Conservation (phyloP, 441 rosid genomes). For the Breynia disticha region DNA sequence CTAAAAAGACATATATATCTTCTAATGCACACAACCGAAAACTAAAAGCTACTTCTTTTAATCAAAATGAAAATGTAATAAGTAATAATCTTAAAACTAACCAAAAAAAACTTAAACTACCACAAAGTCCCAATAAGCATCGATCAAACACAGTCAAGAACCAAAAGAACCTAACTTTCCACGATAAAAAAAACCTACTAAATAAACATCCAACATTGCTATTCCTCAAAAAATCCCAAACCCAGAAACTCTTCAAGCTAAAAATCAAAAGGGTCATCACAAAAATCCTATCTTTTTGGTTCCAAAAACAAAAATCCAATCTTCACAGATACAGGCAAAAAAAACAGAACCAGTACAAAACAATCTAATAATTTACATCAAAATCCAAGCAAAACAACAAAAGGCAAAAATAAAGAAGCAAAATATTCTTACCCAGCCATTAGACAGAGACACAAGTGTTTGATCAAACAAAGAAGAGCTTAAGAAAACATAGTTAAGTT, state of each 20-base stretch:
- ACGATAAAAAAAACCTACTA: neutral
- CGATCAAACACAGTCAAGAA: slow-evolving; percentile 2
- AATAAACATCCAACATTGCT: neutral
- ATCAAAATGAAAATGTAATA: neutral
- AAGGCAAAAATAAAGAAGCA: neutral
- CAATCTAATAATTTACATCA: neutral
- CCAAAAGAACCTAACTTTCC: neutral
- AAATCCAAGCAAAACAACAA: neutral
- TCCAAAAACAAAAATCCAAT: neutral
- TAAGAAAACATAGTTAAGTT: slow-evolving; percentile 1
- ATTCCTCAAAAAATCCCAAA: neutral
- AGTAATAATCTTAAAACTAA: neutral
- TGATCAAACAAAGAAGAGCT: slow-evolving; percentile 10
- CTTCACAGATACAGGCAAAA: neutral
- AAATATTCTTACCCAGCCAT: slow-evolving; percentile 48
- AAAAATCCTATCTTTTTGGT: neutral
- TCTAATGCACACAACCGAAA: neutral
- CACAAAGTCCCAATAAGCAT: neutral
- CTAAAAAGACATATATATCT: too few relatives aligned
- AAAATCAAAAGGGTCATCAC: slow-evolving; percentile 2
- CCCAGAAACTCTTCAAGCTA: neutral
- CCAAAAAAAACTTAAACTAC: neutral
- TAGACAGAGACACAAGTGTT: slow-evolving; percentile 13
- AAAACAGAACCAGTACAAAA: neutral
- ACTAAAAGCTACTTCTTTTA: neutral